Evolutionary conservation across 371 early-diverging fungal species (phyloP), one percentile per base, ranked within the genome.

Genomic region (Syncephalastrum sp.): DNA sequence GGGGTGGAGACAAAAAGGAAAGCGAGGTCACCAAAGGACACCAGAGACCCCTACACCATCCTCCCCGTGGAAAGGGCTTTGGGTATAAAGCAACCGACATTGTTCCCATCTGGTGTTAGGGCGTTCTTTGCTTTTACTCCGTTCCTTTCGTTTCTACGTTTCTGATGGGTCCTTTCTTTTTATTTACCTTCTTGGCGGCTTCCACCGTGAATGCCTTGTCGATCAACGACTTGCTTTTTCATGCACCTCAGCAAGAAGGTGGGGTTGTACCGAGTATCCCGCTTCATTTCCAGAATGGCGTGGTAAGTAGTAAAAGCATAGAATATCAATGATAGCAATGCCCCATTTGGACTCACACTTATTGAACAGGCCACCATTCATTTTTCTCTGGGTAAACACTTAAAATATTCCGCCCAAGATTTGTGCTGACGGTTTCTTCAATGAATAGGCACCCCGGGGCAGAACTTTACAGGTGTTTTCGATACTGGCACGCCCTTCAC

Each of bases 401-500:
- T n/a, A 5, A n/a, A 1, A n/a, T 3, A 8, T 17, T 33, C 12
- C 15, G 8, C 38, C 5, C 38, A 12, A 2, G 27, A 7, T 47
- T 17, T 14, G 1, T 51, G 5, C 52, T 52, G 15, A 41, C 52
- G 6, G 27, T 12, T 33, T 29, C 13, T 16, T 33, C 21, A 21
- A 21, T 21, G 21, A 16, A 10, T 29, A 64, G 72, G 72, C 33
- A 68, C 63, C 19, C 69, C 72, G 17, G 55, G 47, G 2, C 72
- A 72, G 43, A 48, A 65, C 1, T 67, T 68, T 24, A 41, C 60
- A 2, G 72, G 65, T 2, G 47, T 72, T 14, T 72, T 72, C 50
- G 72, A 72, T 54, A 72, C 72, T 1, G 65, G 57, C 6, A 55
- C 72, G n/a, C 64, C 64, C 12, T 46, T 72, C 4, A 61, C 68